A percentile compares a stretch with the other conserved stretches of the same genome.
Evolutionary conservation across 140 eudicot genomes (phyloP).

Genomic region (Anethum foeniculum): DNA sequence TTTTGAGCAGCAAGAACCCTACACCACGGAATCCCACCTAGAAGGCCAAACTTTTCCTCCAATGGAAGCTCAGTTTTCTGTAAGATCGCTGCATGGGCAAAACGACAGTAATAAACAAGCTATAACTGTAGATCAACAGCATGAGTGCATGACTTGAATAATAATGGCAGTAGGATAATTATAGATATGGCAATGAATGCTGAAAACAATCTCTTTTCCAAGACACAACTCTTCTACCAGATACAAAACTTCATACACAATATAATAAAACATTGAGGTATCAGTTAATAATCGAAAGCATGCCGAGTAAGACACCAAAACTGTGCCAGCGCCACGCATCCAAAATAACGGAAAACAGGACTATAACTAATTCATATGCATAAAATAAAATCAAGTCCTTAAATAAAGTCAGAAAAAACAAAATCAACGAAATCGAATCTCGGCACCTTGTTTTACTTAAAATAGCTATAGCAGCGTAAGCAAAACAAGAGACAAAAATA

Average conservation of each 20-base stretch:
- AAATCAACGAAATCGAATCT: not conserved
- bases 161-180: not conserved
- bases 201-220: not conserved
- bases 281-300: not conserved
- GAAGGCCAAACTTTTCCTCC: constrained; percentile 62
- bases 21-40: constrained; percentile 50
- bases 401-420: not conserved
- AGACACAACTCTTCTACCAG: not conserved
- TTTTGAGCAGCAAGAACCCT: constrained; percentile 49
- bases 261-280: not conserved
- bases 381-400: not conserved
- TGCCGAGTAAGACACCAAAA: not conserved
- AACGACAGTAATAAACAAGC: not conserved
- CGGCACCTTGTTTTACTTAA: not conserved
- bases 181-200: not conserved
- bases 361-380: not conserved
- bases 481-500: not conserved
- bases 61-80: constrained; percentile 36
- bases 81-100: constrained; percentile 29
- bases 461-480: not conserved
- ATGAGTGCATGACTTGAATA: not conserved
- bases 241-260: not conserved
- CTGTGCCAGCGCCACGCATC: not conserved
- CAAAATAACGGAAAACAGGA: not conserved
- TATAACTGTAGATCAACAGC: not conserved